A percentile compares a stretch with the other conserved stretches of the same genome.
These are phyloP conservation scores for Chalaropsis thielavioides DNA, from an alignment of 2,329 filamentous ascomycete genomes.

Conservation along the genomic window DNA sequence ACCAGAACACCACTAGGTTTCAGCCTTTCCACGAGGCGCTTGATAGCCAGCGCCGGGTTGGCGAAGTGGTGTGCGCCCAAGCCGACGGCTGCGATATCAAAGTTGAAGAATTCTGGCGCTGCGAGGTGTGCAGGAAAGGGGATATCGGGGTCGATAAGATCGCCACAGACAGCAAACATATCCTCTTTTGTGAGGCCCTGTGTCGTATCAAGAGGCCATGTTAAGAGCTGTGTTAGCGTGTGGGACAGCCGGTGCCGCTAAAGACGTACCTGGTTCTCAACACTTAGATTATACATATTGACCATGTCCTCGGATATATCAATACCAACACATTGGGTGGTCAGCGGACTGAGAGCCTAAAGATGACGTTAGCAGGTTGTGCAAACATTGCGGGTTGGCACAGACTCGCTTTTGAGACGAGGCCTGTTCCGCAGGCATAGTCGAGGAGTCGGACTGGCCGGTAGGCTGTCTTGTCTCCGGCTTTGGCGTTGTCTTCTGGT, in stretches of 20 bases:
- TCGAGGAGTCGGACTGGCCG: conserved; percentile 45
- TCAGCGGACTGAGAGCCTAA: conserved; percentile 46
- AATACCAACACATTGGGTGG: conserved; percentile 49
- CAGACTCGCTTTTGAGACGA: conserved; percentile 44
- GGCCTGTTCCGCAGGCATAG: conserved; percentile 61
- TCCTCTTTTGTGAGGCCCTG: conserved; percentile 37
- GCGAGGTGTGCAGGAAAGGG: conserved; percentile 40
- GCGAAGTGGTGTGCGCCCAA: conserved; percentile 54
- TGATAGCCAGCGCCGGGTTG: conserved; percentile 45
- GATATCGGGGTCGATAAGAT: conserved; percentile 37
- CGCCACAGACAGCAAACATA: conserved; percentile 43
- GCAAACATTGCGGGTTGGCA: neutral
- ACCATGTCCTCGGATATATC: conserved; percentile 62
- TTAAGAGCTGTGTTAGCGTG: neutral
- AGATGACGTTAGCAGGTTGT: neutral
- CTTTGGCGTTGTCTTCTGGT: neutral
- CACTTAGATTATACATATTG: conserved; percentile 47
- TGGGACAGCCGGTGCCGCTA: neutral
- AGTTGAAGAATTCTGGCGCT: conserved; percentile 48
- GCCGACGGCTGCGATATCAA: conserved; percentile 52
- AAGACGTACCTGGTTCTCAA: conserved; percentile 35
- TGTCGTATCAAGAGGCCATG: neutral
- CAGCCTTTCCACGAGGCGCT: conserved; percentile 45
- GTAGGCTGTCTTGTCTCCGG: neutral
- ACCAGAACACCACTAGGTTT: conserved; percentile 51